Evolutionary conservation across 2,329 filamentous ascomycete species (phyloP).

Genomic region (Talaromyces sp.): DNA sequence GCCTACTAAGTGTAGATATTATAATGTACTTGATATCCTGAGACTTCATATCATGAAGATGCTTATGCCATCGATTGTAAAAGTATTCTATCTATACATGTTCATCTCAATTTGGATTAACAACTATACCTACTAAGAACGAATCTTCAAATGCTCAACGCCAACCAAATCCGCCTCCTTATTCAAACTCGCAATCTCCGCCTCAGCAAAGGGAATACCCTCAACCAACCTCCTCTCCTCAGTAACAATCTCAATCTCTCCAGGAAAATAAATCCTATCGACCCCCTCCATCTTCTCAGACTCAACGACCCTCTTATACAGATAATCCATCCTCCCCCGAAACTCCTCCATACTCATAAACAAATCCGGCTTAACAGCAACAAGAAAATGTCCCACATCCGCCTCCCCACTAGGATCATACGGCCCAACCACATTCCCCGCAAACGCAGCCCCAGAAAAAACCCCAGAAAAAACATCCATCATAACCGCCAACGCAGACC

Average conservation of each 20-base stretch:
- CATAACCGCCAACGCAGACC: conserved; percentile 75
- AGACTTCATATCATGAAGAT: too few species aligned
- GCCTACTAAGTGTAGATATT: too few species aligned
- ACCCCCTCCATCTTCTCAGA: conserved; percentile 58
- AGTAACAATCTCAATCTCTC: conserved; percentile 59
- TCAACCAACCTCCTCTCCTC: conserved; percentile 41
- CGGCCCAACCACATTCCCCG: conserved; percentile 74
- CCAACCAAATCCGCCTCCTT: conserved; percentile 23
- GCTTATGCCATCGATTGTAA: too few species aligned
- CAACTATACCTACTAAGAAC: too few species aligned
- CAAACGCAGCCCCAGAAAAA: conserved; percentile 77
- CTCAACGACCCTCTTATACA: conserved; percentile 57
- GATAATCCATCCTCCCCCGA: conserved; percentile 60
- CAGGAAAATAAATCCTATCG: conserved; percentile 60
- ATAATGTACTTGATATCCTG: too few species aligned
- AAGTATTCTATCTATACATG: too few species aligned
- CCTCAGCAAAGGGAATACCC: conserved; percentile 26
- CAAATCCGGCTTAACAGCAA: conserved; percentile 72
- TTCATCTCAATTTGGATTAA: too few species aligned
- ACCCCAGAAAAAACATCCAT: conserved; percentile 85
- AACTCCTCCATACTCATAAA: conserved; percentile 74
- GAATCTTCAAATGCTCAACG: conserved; percentile 22
- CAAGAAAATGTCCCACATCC: conserved; percentile 74
- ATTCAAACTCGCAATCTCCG: conserved; percentile 25
- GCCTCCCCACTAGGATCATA: conserved; percentile 71